Percentiles rank a stretch among this genome's conserved stretches.
Conservation (phyloP, 2,329 filamentous ascomycete genomes). For the Fusarium sp. region DNA sequence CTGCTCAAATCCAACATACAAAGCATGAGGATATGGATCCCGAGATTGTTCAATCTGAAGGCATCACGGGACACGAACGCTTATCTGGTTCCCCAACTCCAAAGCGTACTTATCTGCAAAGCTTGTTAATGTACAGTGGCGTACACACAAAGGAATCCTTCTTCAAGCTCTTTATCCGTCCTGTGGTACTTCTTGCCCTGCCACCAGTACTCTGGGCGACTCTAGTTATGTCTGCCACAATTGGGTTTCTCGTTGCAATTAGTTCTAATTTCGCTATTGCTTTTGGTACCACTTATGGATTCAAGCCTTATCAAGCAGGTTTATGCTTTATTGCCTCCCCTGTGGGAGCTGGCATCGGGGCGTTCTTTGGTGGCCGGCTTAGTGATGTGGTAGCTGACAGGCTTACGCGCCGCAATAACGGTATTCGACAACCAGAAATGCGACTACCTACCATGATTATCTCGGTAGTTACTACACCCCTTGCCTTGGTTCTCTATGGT, state of each 20-base stretch:
- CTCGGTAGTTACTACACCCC: constrained; percentile 63
- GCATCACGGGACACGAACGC: too few species aligned
- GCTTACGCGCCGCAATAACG: constrained; percentile 65
- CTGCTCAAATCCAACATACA: too few species aligned
- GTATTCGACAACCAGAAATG: constrained; percentile 71
- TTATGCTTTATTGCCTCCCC: constrained; percentile 64
- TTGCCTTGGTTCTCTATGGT: constrained; percentile 61
- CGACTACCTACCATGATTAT: constrained; percentile 66
- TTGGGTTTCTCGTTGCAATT: constrained; percentile 68
- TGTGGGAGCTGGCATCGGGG: constrained; percentile 57
- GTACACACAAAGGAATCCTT: constrained; percentile 61
- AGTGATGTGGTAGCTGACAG: constrained; percentile 62
- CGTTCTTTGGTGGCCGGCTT: constrained; percentile 63
- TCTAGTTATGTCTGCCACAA: constrained; percentile 65
- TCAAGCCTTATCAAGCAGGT: constrained; percentile 61
- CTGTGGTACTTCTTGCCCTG: constrained; percentile 62
- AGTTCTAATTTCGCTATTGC: constrained; percentile 64
- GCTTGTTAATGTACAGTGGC: constrained; percentile 57
- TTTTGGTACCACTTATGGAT: constrained; percentile 56
- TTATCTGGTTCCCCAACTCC: neutral
- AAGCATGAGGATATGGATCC: too few species aligned
- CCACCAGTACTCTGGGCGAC: constrained; percentile 68
- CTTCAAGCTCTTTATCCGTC: constrained; percentile 62
- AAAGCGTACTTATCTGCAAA: constrained; percentile 12
- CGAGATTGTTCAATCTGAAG: too few species aligned